Base-by-base conservation (phyloP, 192 early-diverging fungal species). In the Coemansia sp. region DNA sequence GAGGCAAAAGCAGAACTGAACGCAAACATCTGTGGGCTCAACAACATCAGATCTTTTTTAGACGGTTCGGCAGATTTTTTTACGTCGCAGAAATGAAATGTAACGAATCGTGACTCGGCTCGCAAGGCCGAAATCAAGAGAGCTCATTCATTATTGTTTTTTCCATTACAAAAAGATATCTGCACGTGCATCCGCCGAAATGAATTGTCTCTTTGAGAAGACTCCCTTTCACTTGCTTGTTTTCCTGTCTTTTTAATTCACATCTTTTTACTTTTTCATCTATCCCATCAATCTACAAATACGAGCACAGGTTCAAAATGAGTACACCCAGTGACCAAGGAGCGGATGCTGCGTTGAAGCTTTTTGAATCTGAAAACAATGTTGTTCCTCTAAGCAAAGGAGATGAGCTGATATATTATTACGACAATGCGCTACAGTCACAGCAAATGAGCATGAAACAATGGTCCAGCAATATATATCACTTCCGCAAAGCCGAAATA, bases 401-500 rank as follows among this genome's bases (percentile, higher is more conserved):
- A 41, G 75, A 90, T 58, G 94, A 96, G 83, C 77, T 85, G 36
- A 85, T 98, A 46, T 98, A 94, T 82, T 82, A 78, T 62, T 97
- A 90, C 71, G 87, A 98, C 71, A 87, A 83, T 43, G 84, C 82
- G 12, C 81, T 85, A 47, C 90, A 94, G 59, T 86, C 85, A 67
- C 74, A 85, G 41, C 80, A 87, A 62, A 72, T 86, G 32, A 79
- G 87, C 37, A 84, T 85, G 43, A 88, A 85, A 41, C 93, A 93
- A 9, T 98, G 96, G 96, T 90, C 85, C 45, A 90, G 84, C 57
- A 88, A 96, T 58, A 56, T 49, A 19, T 54, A 68, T 65, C 63
- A 73, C 51, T 81, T 95, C 90, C 76, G 90, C 91, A 69, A 88
- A 78, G 91, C 97, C 36, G 88, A 93, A 62, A 93, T 99, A 37